Evolutionary conservation across 306 rosid species (phyloP).

Genomic region (Dalbergia oliveri): DNA sequence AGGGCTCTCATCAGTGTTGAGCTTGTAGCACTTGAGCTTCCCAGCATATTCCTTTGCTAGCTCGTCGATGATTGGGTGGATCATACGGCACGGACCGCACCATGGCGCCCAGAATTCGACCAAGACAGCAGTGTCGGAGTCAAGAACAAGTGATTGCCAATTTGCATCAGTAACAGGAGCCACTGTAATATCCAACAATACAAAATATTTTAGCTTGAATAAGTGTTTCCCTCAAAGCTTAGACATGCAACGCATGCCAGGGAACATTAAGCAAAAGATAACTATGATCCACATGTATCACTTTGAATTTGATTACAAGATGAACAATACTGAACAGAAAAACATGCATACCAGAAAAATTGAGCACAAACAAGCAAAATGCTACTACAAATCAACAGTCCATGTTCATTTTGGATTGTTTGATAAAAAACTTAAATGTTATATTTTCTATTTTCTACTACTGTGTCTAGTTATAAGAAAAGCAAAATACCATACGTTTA

Average conservation of each 20-base stretch:
- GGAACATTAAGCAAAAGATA: slow-evolving; percentile 21
- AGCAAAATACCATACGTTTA: neutral
- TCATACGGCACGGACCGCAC: slow-evolving; percentile 99
- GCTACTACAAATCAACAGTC: neutral
- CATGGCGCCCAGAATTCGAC: slow-evolving; percentile 99
- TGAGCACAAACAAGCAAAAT: slow-evolving; percentile 7
- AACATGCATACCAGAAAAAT: slow-evolving; percentile 28
- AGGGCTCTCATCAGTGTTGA: slow-evolving; percentile 80
- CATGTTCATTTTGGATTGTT: neutral
- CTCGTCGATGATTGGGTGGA: slow-evolving; percentile 82
- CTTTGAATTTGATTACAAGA: neutral
- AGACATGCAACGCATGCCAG: slow-evolving; percentile 12
- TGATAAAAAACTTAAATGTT: neutral
- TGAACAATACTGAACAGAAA: slow-evolving; percentile 10
- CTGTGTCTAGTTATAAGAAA: neutral
- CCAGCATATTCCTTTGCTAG: slow-evolving; percentile 74
- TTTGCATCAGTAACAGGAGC: slow-evolving; percentile 62
- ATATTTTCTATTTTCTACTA: neutral
- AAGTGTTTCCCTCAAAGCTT: neutral
- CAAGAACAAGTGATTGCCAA: slow-evolving; percentile 80
- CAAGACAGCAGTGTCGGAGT: slow-evolving; percentile 66
- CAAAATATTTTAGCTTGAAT: slow-evolving; percentile 14
- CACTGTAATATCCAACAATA: slow-evolving; percentile 61
- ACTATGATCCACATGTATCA: neutral
- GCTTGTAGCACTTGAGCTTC: slow-evolving; percentile 87